Base-by-base conservation (phyloP, 2,329 filamentous ascomycete species). In the Botrytis galanthina region DNA sequence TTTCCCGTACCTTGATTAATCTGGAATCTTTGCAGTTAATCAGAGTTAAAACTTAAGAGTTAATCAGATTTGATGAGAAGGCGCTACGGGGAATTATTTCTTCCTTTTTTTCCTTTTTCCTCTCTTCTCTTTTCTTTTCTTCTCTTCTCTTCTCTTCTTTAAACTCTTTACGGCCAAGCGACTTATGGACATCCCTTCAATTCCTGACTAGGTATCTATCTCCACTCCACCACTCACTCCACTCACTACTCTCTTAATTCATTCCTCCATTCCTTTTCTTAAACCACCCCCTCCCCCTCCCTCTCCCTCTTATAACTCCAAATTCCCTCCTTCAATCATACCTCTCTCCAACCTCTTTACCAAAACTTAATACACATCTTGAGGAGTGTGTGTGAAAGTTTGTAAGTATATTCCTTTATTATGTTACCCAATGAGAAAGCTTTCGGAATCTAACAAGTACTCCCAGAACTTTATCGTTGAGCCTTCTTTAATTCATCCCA, bases 381-480 rank as follows among this genome's bases (percentile, higher is more conserved):
- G 62, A 67, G n/a, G 69, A 72, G 61, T 57, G 48, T 67, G 61
- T 68, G 29, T 4, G 18, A 16, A 29, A 68, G 48, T 51, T 46
- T 22, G 70, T 68, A 68, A 68, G 62, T 72, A 37, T 44, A 57
- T 39, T 57, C n/a, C n/a, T 51, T 4, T 16, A 20, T 22, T 26
- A 26, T 39, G 46, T 22, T 8, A 60, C 29, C n/a, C 39, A 48
- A 48, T 60, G 14, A 14, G 32, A 59, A 29, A 39, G 18, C 26
- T 46, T n/a, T 16, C 8, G 29, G 18, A 72, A 67, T 48, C 51
- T 72, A 57, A 72, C 29, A 67, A 29, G 5, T 32, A 32, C 20
- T 14, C 26, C 20, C 29, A 72, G 61, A 46, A 46, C 39, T 48
- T 48, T 72, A 22, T 60, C 51, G 70, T 72, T 72, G 70, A 14